Conservation (phyloP, 768 basidiomycete species). For the Rhodotorula babjevae region DNA sequence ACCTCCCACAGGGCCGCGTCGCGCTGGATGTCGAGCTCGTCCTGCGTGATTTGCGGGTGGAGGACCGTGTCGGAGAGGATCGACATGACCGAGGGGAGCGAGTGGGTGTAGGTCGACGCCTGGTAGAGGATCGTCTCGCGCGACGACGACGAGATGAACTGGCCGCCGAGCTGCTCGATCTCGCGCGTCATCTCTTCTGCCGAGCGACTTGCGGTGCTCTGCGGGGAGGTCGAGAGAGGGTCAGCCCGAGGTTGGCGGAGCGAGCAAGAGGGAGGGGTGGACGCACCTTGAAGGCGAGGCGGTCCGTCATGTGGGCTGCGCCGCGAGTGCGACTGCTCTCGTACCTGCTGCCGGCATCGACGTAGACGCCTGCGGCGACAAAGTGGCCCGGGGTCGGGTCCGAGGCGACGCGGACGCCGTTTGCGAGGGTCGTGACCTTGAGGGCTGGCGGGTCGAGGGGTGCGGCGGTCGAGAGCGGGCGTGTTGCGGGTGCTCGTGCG, state of each 20-base stretch:
- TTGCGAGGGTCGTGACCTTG: conserved; percentile 72
- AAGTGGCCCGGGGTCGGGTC: conserved; percentile 89
- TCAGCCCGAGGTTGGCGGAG: neutral
- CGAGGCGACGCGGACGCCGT: conserved; percentile 86
- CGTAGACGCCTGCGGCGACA: conserved; percentile 83
- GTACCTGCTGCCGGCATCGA: conserved; percentile 89
- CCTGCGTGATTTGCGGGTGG: conserved; percentile 65
- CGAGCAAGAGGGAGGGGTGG: conserved; percentile 1
- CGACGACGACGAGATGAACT: conserved; percentile 83
- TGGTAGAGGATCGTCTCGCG: conserved; percentile 97
- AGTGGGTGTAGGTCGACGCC: conserved; percentile 82
- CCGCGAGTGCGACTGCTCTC: conserved; percentile 70
- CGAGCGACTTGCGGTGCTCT: conserved; percentile 71
- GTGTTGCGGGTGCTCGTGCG: neutral
- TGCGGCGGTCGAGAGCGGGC: neutral
- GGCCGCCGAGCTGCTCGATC: conserved; percentile 79
- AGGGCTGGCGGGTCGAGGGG: conserved; percentile 5
- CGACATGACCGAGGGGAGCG: conserved; percentile 73
- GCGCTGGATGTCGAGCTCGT: conserved; percentile 76
- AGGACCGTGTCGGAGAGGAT: conserved; percentile 87
- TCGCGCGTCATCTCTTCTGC: conserved; percentile 72
- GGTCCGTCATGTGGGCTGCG: conserved; percentile 84
- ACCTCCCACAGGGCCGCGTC: conserved; percentile 87
- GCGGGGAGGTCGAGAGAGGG: neutral
- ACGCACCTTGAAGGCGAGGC: conserved; percentile 90